Evolutionary conservation across 257 asterid genomes (phyloP).

Genomic region (Nicotiana sylvestris): DNA sequence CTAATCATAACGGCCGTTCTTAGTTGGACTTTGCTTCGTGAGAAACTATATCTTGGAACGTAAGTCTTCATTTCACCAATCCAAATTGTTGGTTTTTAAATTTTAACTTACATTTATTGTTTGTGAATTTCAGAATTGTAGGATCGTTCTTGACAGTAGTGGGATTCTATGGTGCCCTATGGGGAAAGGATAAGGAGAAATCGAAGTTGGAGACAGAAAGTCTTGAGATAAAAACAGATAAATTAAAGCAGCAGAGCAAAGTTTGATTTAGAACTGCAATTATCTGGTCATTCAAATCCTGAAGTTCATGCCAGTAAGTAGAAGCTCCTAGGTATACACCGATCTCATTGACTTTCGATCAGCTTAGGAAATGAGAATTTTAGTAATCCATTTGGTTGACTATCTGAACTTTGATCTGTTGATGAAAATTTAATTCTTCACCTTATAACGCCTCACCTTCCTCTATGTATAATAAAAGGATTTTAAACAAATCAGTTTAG

Average conservation of each 20-base stretch:
- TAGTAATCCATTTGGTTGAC: no score
- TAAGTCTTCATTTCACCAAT: constrained; percentile 21
- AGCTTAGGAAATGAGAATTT: no score
- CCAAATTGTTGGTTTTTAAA: not conserved
- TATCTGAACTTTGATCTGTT: no score
- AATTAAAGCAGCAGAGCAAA: not conserved
- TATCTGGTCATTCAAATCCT: not conserved
- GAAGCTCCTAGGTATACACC: not conserved
- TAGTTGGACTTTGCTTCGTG: constrained; percentile 75
- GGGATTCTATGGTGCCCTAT: constrained; percentile 67
- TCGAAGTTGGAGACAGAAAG: not conserved
- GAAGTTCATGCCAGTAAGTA: not conserved
- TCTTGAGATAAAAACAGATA: not conserved
- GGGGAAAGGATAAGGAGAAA: constrained; percentile 67
- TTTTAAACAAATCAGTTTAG: no score
- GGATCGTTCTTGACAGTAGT: constrained; percentile 58
- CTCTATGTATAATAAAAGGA: no score
- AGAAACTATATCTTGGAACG: constrained; percentile 60
- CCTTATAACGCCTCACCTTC: no score
- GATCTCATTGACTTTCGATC: no score
- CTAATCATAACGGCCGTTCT: constrained; percentile 76
- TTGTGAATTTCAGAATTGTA: constrained; percentile 32
- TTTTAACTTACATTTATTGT: not conserved
- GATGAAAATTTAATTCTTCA: no score
- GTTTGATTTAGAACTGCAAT: constrained; percentile 5